These are phyloP conservation scores for Ascochyta pisi DNA, from an alignment of 2,329 filamentous ascomycete species.

Conservation along the genomic window DNA sequence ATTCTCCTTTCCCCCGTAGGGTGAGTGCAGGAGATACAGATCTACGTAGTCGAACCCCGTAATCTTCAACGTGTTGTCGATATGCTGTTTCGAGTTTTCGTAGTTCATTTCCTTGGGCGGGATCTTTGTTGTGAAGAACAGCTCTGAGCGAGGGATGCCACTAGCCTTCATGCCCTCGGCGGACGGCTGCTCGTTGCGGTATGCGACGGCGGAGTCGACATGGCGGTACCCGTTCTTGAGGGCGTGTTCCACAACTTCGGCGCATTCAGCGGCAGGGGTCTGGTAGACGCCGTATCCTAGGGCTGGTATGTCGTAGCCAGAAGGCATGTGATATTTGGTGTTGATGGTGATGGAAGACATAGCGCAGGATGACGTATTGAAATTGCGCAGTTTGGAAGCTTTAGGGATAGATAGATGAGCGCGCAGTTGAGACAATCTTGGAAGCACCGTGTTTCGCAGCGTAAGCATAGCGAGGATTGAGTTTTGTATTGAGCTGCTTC, in stretches of 20 bases:
- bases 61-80: conserved; percentile 58
- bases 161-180: conserved; percentile 67
- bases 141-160: conserved; percentile 61
- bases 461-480: conserved; percentile 4
- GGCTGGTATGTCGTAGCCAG: conserved; percentile 66
- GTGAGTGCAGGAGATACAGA: conserved; percentile 64
- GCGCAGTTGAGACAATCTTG: conserved; percentile 22
- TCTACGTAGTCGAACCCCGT: conserved; percentile 74
- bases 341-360: conserved; percentile 57
- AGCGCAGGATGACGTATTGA: conserved; percentile 33
- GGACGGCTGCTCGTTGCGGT: conserved; percentile 73
- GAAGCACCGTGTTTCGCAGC: conserved; percentile 8
- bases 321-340: conserved; percentile 61
- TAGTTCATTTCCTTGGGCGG: conserved; percentile 63
- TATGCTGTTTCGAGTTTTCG: conserved; percentile 66
- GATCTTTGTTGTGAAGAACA: conserved; percentile 78
- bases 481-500: background rate
- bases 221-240: conserved; percentile 67
- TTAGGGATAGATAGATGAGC: conserved; percentile 18
- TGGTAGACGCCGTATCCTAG: conserved; percentile 64
- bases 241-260: conserved; percentile 65
- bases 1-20: conserved; percentile 59
- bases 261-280: conserved; percentile 61
- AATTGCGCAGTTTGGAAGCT: conserved; percentile 6
- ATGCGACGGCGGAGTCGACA: conserved; percentile 69